Conservation (phyloP, 2,329 filamentous ascomycete species). For the Cadophora sp. region DNA sequence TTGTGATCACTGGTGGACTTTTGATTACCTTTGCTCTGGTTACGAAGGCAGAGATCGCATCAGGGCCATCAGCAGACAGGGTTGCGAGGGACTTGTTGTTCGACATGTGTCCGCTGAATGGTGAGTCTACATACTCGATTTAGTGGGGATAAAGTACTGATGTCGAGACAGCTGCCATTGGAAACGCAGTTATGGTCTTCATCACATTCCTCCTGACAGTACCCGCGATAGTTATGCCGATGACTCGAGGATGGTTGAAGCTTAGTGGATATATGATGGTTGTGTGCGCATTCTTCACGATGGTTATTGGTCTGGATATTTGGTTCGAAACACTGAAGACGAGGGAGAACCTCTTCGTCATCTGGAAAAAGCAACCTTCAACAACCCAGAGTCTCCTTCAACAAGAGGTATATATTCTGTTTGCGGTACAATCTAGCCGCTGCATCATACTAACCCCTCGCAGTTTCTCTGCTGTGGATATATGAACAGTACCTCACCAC, state of each 20-base stretch:
- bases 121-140: constrained; percentile 48
- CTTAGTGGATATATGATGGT: constrained; percentile 69
- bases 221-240: constrained; percentile 72
- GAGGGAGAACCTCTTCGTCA: constrained; percentile 63
- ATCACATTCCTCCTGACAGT: constrained; percentile 72
- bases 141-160: constrained; percentile 30
- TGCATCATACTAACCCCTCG: constrained; percentile 29
- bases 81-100: constrained; percentile 59
- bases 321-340: constrained; percentile 78
- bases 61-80: constrained; percentile 52
- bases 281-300: constrained; percentile 67
- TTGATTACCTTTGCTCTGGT: constrained; percentile 59
- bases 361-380: constrained; percentile 65
- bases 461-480: constrained; percentile 86
- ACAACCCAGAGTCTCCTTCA: constrained; percentile 73
- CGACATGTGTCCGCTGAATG: constrained; percentile 57
- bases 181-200: constrained; percentile 76
- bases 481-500: constrained; percentile 72
- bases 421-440: not conserved
- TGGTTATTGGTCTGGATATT: constrained; percentile 69
- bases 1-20: constrained; percentile 57
- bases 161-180: constrained; percentile 63
- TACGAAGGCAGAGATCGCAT: constrained; percentile 51
- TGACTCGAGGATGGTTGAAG: constrained; percentile 73
- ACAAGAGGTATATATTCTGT: constrained; percentile 58